Base-by-base conservation (phyloP, 2,329 filamentous ascomycete species). In the Botrytis tulipae region DNA sequence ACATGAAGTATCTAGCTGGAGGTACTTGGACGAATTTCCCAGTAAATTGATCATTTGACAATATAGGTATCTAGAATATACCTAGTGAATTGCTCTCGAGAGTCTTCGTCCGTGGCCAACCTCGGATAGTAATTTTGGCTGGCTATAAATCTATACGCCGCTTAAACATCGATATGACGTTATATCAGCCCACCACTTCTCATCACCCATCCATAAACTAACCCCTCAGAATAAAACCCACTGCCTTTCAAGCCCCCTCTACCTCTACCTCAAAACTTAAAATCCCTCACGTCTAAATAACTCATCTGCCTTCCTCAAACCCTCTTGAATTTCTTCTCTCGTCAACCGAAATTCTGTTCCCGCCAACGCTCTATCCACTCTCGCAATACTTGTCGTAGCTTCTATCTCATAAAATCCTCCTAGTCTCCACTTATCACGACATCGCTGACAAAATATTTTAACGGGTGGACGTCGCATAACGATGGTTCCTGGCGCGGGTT, bases 311-410 rank as follows among this genome's bases (percentile, higher is more conserved):
- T n/a, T 57, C 37, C 42, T 66, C n/a, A 71, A 65, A 16, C 65
- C 44, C 57, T 37, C 68, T 12, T 62, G 71, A 12, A 75, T 76
- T 3, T 77, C 79, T 63, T 77, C 80, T 1, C 78, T 78, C 54
- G 73, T 76, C 59, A 73, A 81, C n/a, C 68, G 83, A 80, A 79
- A 48, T 72, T 78, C 46, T 74, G 84, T 22, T 65, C 81, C 6
- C 77, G 82, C 1, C 78, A 84, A 72, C 82, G 82, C 35, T 78
- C 81, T 16, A 44, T 82, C 35, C 83, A 83, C 75, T 80, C 35
- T 35, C 5, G 16, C 18, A 78, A 76, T 72, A 29, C 46, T 75
- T 67, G 29, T 16, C 61, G n/a, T 51, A 57, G 32, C 48, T 29
- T 44, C 72, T 60, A 2, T 65, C 40, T 25, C 57, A 22, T 25